Evolutionary conservation across 2,329 filamentous ascomycete genomes (phyloP), one percentile per base, ranked within the genome.

Genomic region (Diaporthe ampelina): DNA sequence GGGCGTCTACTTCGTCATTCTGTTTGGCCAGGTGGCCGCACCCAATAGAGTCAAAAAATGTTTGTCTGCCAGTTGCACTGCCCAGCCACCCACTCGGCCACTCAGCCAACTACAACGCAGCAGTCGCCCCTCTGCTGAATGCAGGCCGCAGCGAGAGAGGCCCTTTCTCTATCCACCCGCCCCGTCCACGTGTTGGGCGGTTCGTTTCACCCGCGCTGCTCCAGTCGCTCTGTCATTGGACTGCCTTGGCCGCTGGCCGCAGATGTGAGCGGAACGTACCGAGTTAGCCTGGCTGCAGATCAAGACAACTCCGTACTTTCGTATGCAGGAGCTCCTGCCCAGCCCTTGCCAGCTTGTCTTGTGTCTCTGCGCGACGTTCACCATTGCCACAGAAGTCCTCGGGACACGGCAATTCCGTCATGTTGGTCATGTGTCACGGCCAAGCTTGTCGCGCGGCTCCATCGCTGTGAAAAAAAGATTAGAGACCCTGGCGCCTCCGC

Each of bases 381-480:
- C 32, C 19, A 40, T 40, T 68, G 63, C 63, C 63, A 67, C 63
- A 71, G 11, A 56, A 2, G 45, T 37, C 2, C 19, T n/a, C 70
- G 59, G 59, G 24, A 58, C 52, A 35, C 52, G 50, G 29, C 50
- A 13, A 56, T 56, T 58, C 52, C 67, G 67, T 15, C 67, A 48
- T 68, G 45, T 21, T 37, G 24, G 35, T 50, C 45, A 50, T 61
- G 59, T 73, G 50, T 58, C 32, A 32, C 71, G 15, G 48, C 37
- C 45, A 72, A 40, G 57, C 65, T 74, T 71, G 72, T 74, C 72
- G 67, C 72, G 72, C 72, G 72, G 72, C 67, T 65, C 67, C 72
- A 43, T 50, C 24, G 40, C 43, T 17, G 17, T 35, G 13, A 54
- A 54, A 63, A 63, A 54, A 8, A 54, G 13, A 19, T 21, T 21